phyloP scores from a whole-genome alignment of 2,329 filamentous ascomycete species.

The Zalaria sp. region DNA sequence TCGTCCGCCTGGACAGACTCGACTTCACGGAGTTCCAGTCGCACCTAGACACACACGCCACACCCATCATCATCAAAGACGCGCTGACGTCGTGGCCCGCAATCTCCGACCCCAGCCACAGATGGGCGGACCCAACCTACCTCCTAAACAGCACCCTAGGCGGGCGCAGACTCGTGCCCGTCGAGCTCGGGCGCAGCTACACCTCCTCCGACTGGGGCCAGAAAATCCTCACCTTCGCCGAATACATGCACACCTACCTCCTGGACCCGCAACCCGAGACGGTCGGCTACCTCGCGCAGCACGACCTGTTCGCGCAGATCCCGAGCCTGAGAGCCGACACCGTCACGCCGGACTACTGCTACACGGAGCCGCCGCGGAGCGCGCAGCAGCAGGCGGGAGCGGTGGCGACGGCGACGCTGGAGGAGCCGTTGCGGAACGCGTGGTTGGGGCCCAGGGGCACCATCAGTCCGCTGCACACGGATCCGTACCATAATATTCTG shows the following conservation, averaged over 20 bases:
- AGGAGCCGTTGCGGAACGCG: slow-evolving; percentile 62
- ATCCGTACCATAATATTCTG: slow-evolving; percentile 86
- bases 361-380: slow-evolving; percentile 49
- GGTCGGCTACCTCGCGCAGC: slow-evolving; percentile 79
- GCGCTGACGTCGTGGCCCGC: slow-evolving; percentile 65
- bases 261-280: slow-evolving; percentile 11
- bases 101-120: slow-evolving; percentile 34
- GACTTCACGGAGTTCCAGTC: slow-evolving; percentile 15
- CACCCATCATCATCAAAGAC: slow-evolving; percentile 56
- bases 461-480: slow-evolving; percentile 84
- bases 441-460: slow-evolving; percentile 87
- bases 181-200: slow-evolving; percentile 73
- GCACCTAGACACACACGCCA: slow-evolving; percentile 10
- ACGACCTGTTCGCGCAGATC: slow-evolving; percentile 74
- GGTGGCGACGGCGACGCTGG: slow-evolving; percentile 17
- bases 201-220: slow-evolving; percentile 78
- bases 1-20: slow-evolving; percentile 3
- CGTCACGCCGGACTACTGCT: slow-evolving; percentile 71
- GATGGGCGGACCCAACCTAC: slow-evolving; percentile 64
- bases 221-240: slow-evolving; percentile 57
- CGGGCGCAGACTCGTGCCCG: slow-evolving; percentile 67
- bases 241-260: slow-evolving; percentile 55
- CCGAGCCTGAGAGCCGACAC: slow-evolving; percentile 65
- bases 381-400: slow-evolving; percentile 66
- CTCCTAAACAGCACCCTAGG: slow-evolving; percentile 59